Percentiles rank a stretch among this genome's conserved stretches.
Conservation (phyloP, 176 grass and related monocot species). For the Zoysia pacifica region DNA sequence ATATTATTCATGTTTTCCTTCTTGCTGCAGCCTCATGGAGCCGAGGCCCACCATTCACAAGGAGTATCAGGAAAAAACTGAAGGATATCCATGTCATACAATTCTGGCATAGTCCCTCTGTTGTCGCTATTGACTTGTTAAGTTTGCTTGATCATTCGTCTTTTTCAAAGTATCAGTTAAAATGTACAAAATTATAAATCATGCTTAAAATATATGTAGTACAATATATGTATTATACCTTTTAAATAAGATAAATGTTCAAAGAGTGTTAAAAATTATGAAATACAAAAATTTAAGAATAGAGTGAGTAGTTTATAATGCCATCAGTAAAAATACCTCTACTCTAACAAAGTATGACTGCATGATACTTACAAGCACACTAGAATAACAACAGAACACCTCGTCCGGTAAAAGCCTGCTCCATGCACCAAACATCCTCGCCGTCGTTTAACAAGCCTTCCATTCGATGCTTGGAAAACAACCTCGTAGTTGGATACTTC, state of each 20-base stretch:
- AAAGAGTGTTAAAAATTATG: too few relatives aligned
- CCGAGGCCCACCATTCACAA: background rate
- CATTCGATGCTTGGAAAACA: background rate
- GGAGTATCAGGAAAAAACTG: too few relatives aligned
- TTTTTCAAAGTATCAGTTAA: too few relatives aligned
- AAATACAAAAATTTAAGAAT: too few relatives aligned
- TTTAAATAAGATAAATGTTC: too few relatives aligned
- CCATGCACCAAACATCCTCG: background rate
- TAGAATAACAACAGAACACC: background rate
- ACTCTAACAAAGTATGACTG: background rate
- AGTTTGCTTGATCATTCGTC: too few relatives aligned
- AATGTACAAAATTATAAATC: too few relatives aligned
- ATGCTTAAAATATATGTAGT: too few relatives aligned
- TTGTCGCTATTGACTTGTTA: too few relatives aligned
- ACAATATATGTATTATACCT: too few relatives aligned
- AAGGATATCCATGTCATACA: background rate
- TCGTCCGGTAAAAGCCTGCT: background rate
- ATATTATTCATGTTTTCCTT: background rate
- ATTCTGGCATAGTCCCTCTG: background rate
- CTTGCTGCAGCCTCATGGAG: background rate
- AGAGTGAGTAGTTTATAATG: background rate
- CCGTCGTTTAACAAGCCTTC: background rate
- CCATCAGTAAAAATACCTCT: background rate
- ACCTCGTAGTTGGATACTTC: background rate
- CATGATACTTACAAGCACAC: too few relatives aligned